These are phyloP conservation scores for Lactifluus volemus DNA, from an alignment of 768 basidiomycete genomes.

Conservation along the genomic window DNA sequence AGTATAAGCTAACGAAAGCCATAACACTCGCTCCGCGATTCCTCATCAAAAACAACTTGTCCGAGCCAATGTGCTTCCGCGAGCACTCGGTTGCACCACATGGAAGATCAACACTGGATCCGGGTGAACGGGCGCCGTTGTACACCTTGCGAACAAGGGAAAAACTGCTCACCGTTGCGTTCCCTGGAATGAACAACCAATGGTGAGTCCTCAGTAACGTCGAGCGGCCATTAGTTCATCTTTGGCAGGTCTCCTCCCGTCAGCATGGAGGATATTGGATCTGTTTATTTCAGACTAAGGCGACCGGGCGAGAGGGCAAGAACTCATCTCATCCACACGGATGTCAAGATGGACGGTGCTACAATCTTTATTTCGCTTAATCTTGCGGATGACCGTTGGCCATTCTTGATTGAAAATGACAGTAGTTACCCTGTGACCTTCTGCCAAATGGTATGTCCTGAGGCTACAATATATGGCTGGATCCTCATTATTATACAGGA, in stretches of 20 bases:
- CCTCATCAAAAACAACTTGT: constrained; percentile 74
- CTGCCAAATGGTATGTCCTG: constrained; percentile 57
- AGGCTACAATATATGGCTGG: neutral
- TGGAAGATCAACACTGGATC: constrained; percentile 50
- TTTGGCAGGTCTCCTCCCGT: constrained; percentile 78
- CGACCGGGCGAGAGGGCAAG: constrained; percentile 31
- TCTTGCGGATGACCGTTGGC: constrained; percentile 67
- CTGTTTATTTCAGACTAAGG: constrained; percentile 62
- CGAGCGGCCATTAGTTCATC: neutral
- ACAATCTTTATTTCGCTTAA: constrained; percentile 81
- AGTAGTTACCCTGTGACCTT: constrained; percentile 63
- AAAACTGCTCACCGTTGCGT: constrained; percentile 75
- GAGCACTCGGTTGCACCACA: constrained; percentile 70
- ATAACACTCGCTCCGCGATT: constrained; percentile 89
- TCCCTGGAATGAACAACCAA: constrained; percentile 73
- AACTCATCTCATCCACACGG: constrained; percentile 57
- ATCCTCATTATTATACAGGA: constrained; percentile 20
- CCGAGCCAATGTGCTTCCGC: constrained; percentile 64
- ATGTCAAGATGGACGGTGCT: constrained; percentile 76
- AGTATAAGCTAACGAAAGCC: constrained; percentile 94
- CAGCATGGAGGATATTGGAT: constrained; percentile 86
- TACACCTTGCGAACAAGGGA: constrained; percentile 59
- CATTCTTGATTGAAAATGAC: constrained; percentile 84
- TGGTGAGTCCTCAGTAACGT: constrained; percentile 41
- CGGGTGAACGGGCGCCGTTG: constrained; percentile 63